Evolutionary conservation across 2,329 filamentous ascomycete species (phyloP).

Genomic region (Alternaria sp.): DNA sequence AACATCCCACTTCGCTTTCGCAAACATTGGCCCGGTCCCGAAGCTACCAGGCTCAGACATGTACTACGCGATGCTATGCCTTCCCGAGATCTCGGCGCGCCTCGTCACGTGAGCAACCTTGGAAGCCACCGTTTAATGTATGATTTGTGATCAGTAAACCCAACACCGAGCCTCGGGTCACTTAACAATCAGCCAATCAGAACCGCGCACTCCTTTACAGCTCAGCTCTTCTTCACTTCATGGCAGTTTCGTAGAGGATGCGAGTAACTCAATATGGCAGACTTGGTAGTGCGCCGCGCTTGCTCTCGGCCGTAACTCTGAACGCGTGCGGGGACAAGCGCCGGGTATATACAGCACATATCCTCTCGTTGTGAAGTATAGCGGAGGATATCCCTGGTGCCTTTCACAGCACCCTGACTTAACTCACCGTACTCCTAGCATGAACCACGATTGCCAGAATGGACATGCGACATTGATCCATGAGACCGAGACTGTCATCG

Average conservation of each 20-base stretch:
- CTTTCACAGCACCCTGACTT: not conserved
- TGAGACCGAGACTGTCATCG: not conserved
- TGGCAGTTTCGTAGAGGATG: not conserved
- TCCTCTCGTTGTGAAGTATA: not conserved
- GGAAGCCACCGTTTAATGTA: not conserved
- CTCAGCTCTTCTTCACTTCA: not conserved
- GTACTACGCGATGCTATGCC: not conserved
- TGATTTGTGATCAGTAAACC: conserved; percentile 8
- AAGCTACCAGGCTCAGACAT: not conserved
- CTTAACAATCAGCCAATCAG: not conserved
- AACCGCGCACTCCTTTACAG: not conserved
- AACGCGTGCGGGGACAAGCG: not conserved
- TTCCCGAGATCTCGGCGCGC: not conserved
- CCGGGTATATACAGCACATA: not conserved
- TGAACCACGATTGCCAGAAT: not conserved
- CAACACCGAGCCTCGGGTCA: not conserved
- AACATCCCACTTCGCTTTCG: not conserved
- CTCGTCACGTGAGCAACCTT: not conserved
- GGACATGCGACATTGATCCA: not conserved
- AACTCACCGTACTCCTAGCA: not conserved
- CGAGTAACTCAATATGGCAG: not conserved
- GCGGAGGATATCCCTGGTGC: not conserved
- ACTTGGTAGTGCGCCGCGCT: not conserved
- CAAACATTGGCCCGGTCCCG: not conserved
- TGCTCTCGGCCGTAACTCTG: not conserved